Evolutionary conservation across 345 rosid genomes (phyloP).

Genomic region (Linum lewisii): DNA sequence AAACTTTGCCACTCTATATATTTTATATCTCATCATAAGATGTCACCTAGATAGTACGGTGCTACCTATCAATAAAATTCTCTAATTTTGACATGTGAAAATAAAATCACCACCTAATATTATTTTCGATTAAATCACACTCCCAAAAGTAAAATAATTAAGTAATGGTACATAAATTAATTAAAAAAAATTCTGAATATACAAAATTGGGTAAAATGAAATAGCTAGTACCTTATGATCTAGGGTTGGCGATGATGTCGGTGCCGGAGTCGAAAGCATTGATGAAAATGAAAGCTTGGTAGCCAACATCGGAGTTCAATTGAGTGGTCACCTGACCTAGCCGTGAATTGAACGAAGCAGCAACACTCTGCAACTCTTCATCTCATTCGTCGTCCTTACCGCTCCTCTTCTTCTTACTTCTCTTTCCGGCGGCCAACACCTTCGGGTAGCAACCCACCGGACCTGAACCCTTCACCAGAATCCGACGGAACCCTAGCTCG

Average conservation of each 20-base stretch:
- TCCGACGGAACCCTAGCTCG: conserved; percentile 17
- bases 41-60: no score
- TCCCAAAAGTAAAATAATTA: no score
- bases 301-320: not conserved
- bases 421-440: conserved; percentile 12
- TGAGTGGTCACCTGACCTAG: not conserved
- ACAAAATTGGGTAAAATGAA: no score
- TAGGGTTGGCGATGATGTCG: not conserved
- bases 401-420: not conserved
- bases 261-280: not conserved
- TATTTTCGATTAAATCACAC: no score
- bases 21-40: no score
- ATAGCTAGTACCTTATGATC: not conserved
- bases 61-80: no score
- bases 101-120: no score
- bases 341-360: not conserved
- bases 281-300: not conserved
- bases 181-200: no score
- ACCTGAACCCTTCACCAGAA: conserved; percentile 22
- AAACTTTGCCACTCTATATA: no score
- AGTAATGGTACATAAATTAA: no score
- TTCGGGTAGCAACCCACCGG: conserved; percentile 22
- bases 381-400: not conserved
- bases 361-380: not conserved
- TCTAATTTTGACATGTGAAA: no score